Conservation (phyloP, 2,329 filamentous ascomycete species). For the Chaetomium sp. region DNA sequence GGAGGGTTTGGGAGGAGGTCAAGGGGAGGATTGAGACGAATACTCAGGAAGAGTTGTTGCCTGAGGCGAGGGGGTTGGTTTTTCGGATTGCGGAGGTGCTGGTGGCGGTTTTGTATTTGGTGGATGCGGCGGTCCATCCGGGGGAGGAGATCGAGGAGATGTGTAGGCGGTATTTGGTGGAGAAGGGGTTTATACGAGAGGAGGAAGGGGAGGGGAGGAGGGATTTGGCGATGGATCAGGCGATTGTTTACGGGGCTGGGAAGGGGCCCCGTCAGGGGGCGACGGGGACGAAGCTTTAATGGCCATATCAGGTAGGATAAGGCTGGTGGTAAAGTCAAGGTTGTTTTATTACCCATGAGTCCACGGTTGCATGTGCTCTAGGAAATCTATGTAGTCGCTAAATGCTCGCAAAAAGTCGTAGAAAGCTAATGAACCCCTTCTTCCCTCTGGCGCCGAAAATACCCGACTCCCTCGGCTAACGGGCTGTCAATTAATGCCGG, state of each 20-base stretch:
- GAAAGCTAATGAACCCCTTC: not conserved
- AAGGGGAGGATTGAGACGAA: constrained; percentile 43
- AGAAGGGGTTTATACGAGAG: constrained; percentile 34
- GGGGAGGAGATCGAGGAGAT: constrained; percentile 45
- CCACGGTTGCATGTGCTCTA: constrained; percentile 16
- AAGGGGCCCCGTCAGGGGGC: constrained; percentile 11
- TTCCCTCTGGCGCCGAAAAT: not conserved
- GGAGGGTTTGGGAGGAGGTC: constrained; percentile 46
- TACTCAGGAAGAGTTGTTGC: constrained; percentile 46
- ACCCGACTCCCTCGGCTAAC: constrained; percentile 1
- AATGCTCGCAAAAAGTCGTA: not conserved
- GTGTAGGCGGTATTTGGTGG: constrained; percentile 44
- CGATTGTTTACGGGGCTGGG: constrained; percentile 35
- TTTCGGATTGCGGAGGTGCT: constrained; percentile 50
- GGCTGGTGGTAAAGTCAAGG: not conserved
- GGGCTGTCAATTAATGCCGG: not conserved
- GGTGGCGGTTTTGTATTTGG: constrained; percentile 47
- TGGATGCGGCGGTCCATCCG: constrained; percentile 45
- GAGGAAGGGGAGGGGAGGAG: constrained; percentile 1
- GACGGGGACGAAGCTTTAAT: constrained; percentile 17
- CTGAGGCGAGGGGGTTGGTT: constrained; percentile 49
- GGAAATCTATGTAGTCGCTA: constrained; percentile 18
- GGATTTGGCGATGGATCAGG: constrained; percentile 32
- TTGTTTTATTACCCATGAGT: constrained; percentile 3
- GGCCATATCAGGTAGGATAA: not conserved